These are phyloP conservation scores for Astrothelium macrocarpum DNA, from an alignment of 495 filamentous ascomycete species.

Conservation along the genomic window DNA sequence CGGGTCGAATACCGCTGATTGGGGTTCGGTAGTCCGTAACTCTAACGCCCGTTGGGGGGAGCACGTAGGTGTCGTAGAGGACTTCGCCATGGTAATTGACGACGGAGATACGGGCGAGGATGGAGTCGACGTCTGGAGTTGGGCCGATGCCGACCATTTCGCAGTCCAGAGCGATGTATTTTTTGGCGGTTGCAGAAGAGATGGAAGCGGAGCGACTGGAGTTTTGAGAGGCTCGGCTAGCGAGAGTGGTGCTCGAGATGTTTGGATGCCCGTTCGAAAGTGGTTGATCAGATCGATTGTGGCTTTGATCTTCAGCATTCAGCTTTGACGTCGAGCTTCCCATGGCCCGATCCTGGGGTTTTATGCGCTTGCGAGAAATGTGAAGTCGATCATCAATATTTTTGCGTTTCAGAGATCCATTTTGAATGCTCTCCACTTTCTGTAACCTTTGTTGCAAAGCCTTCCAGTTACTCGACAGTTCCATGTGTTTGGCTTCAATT, in stretches of 20 bases:
- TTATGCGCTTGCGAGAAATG: slow-evolving; percentile 39
- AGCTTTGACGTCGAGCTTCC: slow-evolving; percentile 25
- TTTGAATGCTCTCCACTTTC: slow-evolving; percentile 10
- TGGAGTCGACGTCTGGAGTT: slow-evolving; percentile 46
- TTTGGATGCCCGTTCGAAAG: background rate
- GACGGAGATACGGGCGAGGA: slow-evolving; percentile 72
- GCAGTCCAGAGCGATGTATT: slow-evolving; percentile 89
- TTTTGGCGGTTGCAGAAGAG: slow-evolving; percentile 30
- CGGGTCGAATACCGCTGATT: slow-evolving; percentile 67
- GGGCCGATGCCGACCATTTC: slow-evolving; percentile 92
- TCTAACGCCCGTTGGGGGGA: slow-evolving; percentile 56
- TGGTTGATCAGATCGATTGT: slow-evolving; percentile 9
- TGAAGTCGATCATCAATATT: slow-evolving; percentile 9
- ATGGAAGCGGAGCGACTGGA: slow-evolving; percentile 46
- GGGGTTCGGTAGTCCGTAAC: slow-evolving; percentile 76
- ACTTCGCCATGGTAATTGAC: slow-evolving; percentile 89
- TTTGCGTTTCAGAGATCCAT: slow-evolving; percentile 23
- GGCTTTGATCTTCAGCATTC: slow-evolving; percentile 28
- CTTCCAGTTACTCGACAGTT: slow-evolving; percentile 40
- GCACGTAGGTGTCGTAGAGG: slow-evolving; percentile 84
- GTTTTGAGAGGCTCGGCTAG: background rate
- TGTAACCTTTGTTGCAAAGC: slow-evolving; percentile 30
- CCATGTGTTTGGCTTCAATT: background rate
- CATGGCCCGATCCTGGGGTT: slow-evolving; percentile 59
- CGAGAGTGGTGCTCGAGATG: slow-evolving; percentile 12